Percentiles rank a stretch among this genome's conserved stretches.
Evolutionary conservation across 140 eudicot species (phyloP).

Genomic region (Senecio squalidus): DNA sequence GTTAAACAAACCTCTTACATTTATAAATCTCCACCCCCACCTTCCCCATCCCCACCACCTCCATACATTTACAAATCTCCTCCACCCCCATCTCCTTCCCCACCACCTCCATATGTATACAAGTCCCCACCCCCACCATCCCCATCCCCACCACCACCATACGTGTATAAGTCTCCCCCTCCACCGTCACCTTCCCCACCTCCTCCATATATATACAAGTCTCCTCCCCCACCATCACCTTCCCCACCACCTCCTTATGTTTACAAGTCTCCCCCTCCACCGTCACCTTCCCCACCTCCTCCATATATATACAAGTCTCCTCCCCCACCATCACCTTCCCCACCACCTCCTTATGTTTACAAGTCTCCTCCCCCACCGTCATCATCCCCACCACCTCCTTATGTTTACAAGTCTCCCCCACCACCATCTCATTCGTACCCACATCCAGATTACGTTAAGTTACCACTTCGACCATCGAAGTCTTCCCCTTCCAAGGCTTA

Average conservation of each 20-base stretch:
- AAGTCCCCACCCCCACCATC: background rate
- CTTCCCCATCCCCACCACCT: constrained; percentile 1
- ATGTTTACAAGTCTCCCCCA: no score
- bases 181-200: background rate
- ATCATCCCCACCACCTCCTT: background rate
- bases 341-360: constrained; percentile 15
- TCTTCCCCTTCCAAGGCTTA: background rate
- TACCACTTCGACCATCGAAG: background rate
- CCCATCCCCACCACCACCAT: background rate
- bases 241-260: background rate
- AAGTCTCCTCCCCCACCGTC: constrained; percentile 20
- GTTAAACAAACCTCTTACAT: background rate
- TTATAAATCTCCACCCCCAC: constrained; percentile 10
- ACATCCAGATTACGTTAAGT: background rate
- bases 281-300: background rate
- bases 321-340: background rate
- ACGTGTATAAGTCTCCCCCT: background rate
- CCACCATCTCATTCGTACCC: no score
- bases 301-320: background rate
- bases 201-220: background rate
- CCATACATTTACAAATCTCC: no score
- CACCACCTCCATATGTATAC: background rate
- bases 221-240: background rate
- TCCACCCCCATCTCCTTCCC: background rate
- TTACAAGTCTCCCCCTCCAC: background rate